Percentiles rank a stretch among this genome's conserved stretches.
These are phyloP conservation scores for Pachysandra terminalis DNA, from an alignment of 164 flowering plant genomes.

Conservation along the genomic window DNA sequence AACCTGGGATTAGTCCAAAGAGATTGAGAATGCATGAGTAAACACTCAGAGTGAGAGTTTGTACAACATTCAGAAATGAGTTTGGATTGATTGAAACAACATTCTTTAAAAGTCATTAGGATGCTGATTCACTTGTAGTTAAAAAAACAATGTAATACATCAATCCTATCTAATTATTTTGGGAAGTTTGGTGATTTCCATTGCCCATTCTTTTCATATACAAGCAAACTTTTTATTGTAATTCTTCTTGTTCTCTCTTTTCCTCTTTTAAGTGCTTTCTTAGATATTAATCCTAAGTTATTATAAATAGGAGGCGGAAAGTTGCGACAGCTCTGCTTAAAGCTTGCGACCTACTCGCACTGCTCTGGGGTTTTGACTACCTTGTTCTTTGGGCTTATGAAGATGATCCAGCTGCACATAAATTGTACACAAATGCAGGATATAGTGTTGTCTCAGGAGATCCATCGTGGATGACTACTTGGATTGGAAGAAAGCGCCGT, in stretches of 20 bases:
- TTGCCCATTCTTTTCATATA: no score
- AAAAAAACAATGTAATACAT: not conserved
- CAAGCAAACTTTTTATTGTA: not conserved
- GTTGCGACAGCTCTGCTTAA: slow-evolving; percentile 74
- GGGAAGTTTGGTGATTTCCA: not conserved
- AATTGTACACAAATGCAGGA: slow-evolving; percentile 70
- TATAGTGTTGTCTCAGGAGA: slow-evolving; percentile 61
- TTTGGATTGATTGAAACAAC: not conserved
- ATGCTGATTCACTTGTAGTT: not conserved
- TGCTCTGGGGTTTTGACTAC: slow-evolving; percentile 62
- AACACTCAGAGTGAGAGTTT: no score
- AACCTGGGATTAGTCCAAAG: no score
- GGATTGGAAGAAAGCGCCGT: slow-evolving; percentile 77
- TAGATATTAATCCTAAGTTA: not conserved
- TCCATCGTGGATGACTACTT: slow-evolving; percentile 60
- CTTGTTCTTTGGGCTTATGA: slow-evolving; percentile 75
- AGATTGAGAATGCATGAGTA: no score
- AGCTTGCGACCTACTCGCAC: slow-evolving; percentile 60
- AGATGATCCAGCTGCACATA: slow-evolving; percentile 69
- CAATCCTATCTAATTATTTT: not conserved
- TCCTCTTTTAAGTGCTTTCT: not conserved
- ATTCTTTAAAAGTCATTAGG: not conserved
- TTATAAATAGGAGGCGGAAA: slow-evolving; percentile 57
- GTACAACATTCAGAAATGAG: no score
- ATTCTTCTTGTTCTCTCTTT: not conserved